Base-by-base conservation (phyloP, 768 basidiomycete species). In the Coprinopsis strossmayeri region DNA sequence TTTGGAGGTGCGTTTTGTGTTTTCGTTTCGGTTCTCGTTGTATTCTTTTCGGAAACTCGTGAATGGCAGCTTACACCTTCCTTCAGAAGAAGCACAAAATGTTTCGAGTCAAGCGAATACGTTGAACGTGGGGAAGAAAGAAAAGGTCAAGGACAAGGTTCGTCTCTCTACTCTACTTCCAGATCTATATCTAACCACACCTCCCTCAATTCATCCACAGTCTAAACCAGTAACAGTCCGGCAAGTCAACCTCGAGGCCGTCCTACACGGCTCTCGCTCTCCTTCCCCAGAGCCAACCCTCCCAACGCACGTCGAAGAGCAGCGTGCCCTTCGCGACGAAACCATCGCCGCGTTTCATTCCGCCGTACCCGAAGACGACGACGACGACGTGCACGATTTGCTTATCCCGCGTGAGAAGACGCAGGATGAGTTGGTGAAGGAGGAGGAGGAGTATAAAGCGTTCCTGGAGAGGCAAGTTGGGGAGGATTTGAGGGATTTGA, bases 1-100 rank as follows among this genome's bases (percentile, higher is more conserved):
- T 91, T 94, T 56, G 81, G 89, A 63, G 90, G 91, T 91, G 13
- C n/a, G n/a, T n/a, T n/a, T n/a, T n/a, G n/a, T n/a, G n/a, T n/a
- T n/a, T n/a, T n/a, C n/a, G n/a, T n/a, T n/a, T n/a, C n/a, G 21
- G 53, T 46, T 3, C n/a, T 27, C 42, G 30, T 39, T 20, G 25
- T 32, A 32, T 24, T 25, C 9, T n/a, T 45, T 4, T n/a, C n/a
- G n/a, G n/a, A n/a, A n/a, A n/a, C n/a, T 1, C 17, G 3, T 46
- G 15, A 50, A 49, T 27, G 21, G 24, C 46, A 32, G 37, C 25
- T 32, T 18, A 50, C 41, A 13, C 23, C 27, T 32, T 15, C 25
- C 24, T 32, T 27, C 53, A 87, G 88, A 87, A 79, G 89, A 92
- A 57, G 74, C 77, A 56, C 57, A 73, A 57, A 78, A 74, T 55